Percentiles rank a stretch among this genome's conserved stretches.
phyloP scores from a whole-genome alignment of 2,329 filamentous ascomycete species.

The Metarhizium album region DNA sequence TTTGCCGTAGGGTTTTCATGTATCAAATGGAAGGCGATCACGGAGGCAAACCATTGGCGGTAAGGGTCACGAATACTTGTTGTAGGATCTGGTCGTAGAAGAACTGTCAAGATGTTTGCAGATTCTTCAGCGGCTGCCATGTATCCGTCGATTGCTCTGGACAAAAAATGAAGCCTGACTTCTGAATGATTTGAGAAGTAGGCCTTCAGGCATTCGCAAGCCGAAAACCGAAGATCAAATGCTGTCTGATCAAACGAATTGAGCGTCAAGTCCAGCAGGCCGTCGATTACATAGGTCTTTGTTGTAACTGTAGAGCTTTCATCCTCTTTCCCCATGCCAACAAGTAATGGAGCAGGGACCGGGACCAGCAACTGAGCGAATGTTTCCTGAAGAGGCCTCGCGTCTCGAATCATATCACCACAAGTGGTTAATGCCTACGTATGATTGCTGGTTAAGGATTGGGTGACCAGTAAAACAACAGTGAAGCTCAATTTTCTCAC shows the following conservation, averaged over 20 bases:
- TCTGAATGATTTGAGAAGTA: slow-evolving; percentile 77
- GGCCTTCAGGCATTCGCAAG: slow-evolving; percentile 83
- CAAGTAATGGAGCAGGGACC: slow-evolving; percentile 50
- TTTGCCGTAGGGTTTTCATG: slow-evolving; percentile 75
- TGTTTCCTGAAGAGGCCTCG: slow-evolving; percentile 68
- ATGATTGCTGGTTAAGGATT: slow-evolving; percentile 6
- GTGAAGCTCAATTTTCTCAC: slow-evolving; percentile 28
- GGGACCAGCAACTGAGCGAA: slow-evolving; percentile 81
- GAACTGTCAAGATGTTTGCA: slow-evolving; percentile 76
- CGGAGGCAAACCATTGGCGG: slow-evolving; percentile 78
- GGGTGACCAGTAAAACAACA: neutral
- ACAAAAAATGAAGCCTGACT: slow-evolving; percentile 76
- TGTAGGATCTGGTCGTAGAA: slow-evolving; percentile 57
- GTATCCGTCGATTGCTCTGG: slow-evolving; percentile 82
- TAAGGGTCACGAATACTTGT: slow-evolving; percentile 68
- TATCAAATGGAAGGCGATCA: slow-evolving; percentile 76
- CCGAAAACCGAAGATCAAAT: slow-evolving; percentile 74
- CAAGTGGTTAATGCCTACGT: slow-evolving; percentile 63
- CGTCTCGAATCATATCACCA: slow-evolving; percentile 79
- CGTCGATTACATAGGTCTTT: slow-evolving; percentile 85
- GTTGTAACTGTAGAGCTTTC: slow-evolving; percentile 38
- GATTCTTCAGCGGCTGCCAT: slow-evolving; percentile 66
- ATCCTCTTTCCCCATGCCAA: slow-evolving; percentile 24
- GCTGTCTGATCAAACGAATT: slow-evolving; percentile 53
- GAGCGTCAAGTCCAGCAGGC: slow-evolving; percentile 72